These are phyloP conservation scores for Obba rivulosa DNA, from an alignment of 768 basidiomycete species.

Conservation along the genomic window DNA sequence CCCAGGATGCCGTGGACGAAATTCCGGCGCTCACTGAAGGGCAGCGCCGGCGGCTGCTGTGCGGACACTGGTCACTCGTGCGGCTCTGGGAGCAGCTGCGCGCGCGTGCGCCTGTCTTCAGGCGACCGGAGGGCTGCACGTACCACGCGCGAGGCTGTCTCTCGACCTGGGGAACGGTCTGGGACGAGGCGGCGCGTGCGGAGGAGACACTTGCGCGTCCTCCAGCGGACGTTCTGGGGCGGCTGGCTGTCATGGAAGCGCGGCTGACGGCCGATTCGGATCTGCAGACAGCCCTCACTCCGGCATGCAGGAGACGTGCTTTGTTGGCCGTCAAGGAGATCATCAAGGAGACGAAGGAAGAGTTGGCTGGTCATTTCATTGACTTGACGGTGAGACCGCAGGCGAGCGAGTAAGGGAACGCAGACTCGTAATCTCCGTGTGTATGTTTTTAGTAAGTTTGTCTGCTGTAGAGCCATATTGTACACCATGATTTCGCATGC, in stretches of 20 bases:
- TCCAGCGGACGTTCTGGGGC: conserved; percentile 31
- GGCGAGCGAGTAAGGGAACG: too few relatives aligned
- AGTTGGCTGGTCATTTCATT: conserved; percentile 16
- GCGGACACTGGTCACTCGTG: conserved; percentile 31
- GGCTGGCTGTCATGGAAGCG: conserved; percentile 28
- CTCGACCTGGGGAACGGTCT: conserved; percentile 32
- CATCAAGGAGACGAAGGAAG: conserved; percentile 13
- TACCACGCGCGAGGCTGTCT: conserved; percentile 32
- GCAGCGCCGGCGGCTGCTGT: conserved; percentile 29
- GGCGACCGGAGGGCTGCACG: conserved; percentile 26
- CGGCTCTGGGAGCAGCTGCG: conserved; percentile 28
- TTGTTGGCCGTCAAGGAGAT: conserved; percentile 28
- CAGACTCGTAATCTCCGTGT: too few relatives aligned
- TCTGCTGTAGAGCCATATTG: too few relatives aligned
- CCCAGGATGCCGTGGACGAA: background rate
- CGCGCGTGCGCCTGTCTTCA: conserved; percentile 25
- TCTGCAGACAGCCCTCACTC: conserved; percentile 26
- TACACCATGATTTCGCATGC: too few relatives aligned
- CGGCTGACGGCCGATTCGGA: conserved; percentile 27
- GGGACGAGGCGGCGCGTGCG: conserved; percentile 24
- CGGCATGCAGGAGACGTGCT: conserved; percentile 31
- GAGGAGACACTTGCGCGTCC: conserved; percentile 19
- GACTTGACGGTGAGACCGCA: too few relatives aligned
- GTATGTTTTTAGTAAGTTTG: too few relatives aligned
- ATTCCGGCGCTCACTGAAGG: conserved; percentile 18